Percentiles rank a stretch among this genome's conserved stretches.
Evolutionary conservation across 108 stramenopile genomes (phyloP).

Genomic region (Skeletonema menzelii): DNA sequence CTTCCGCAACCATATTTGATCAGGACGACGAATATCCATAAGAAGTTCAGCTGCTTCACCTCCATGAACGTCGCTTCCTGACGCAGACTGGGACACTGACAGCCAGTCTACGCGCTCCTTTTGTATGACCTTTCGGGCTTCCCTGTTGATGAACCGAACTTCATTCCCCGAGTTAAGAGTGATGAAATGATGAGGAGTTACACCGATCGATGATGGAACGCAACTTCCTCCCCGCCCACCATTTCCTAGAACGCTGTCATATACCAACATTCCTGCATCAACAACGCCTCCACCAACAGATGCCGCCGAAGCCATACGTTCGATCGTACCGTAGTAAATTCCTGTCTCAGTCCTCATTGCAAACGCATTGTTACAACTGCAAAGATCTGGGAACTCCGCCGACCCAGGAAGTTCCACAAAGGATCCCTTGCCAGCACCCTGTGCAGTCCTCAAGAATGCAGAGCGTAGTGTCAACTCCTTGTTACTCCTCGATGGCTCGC

Average conservation of each 20-base stretch:
- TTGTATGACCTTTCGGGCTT: constrained; percentile 77
- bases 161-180: constrained; percentile 67
- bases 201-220: constrained; percentile 41
- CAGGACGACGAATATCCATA: constrained; percentile 86
- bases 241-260: constrained; percentile 33
- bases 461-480: constrained; percentile 25
- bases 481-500: constrained; percentile 14
- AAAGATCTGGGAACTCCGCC: constrained; percentile 70
- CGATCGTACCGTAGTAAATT: constrained; percentile 83
- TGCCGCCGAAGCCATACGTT: constrained; percentile 47
- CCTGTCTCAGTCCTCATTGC: constrained; percentile 77
- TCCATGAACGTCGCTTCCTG: constrained; percentile 28
- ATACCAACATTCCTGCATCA: constrained; percentile 78
- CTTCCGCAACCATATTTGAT: constrained; percentile 89
- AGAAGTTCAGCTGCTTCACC: constrained; percentile 62
- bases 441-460: constrained; percentile 21
- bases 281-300: constrained; percentile 52
- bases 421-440: constrained; percentile 26
- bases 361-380: constrained; percentile 66
- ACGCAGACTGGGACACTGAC: constrained; percentile 44
- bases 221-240: constrained; percentile 2
- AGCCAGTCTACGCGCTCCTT: constrained; percentile 81
- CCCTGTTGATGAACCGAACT: constrained; percentile 79
- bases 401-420: constrained; percentile 82
- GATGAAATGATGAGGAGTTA: constrained; percentile 87